Base-by-base conservation (phyloP, 1,139 yeast genomes). In the Candida albicans region DNA sequence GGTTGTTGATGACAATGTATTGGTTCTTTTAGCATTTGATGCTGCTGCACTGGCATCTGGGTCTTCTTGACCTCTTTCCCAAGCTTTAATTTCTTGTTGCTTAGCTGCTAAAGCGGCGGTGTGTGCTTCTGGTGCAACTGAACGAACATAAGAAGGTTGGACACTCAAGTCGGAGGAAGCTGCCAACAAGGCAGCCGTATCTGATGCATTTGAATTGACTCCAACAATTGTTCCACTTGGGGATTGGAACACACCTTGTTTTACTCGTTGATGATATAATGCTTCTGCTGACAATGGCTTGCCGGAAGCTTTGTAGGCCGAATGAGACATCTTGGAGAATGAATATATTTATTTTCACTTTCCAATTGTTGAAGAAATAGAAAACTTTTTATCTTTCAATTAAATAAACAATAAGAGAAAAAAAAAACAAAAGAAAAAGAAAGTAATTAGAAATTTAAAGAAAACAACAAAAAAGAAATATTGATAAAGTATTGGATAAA, bases 261-360 rank as follows among this genome's bases (percentile, higher is more conserved):
- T 86, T 59, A 84, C 67, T 57, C 84, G 84, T 51, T 89, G 91
- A 54, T 82, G 84, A 67, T 87, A 88, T 44, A 83, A 64, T 3
- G 95, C 95, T 59, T 84, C 87, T 52, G 78, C 80, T 36, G 88
- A 81, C 49, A 85, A 70, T 12, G 88, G 89, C 56, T 80, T 80
- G 14, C 88, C 90, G 50, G 79, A 73, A 43, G 79, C 70, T 63
- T 83, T 88, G 60, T 85, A 85, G 40, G 79, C 82, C 12, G 81
- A 72, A 44, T 65, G 63, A 38, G 73, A 64, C 74, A 69, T 68
- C 2, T 14, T 22, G 10, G 14, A n/a, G 13, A n/a, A n/a, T 29
- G 9, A 11, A n/a, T 12, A 18, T 18, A 18, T 18, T 18, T 18
- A 18, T 18, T 18, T 18, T 18, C 5, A 3, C 22, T 18, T 18